phyloP scores from a whole-genome alignment of 257 asterid genomes.

The Gynochthodes officinalis region DNA sequence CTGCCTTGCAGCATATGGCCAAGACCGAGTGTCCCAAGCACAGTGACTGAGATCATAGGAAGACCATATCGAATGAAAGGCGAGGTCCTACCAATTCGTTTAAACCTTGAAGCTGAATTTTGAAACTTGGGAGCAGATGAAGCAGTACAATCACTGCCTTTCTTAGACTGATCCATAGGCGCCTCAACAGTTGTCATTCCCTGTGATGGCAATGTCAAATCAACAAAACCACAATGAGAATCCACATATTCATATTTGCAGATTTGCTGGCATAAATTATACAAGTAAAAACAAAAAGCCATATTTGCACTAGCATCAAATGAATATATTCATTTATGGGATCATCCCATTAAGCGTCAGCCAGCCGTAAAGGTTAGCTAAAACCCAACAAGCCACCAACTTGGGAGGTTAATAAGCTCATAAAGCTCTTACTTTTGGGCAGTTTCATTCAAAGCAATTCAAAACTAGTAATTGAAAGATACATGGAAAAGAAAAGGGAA shows the following conservation, averaged over 20 bases:
- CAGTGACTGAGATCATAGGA: conserved; percentile 91
- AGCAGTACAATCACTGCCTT: not conserved
- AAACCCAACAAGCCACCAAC: too few relatives aligned
- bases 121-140: conserved; percentile 17
- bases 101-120: conserved; percentile 35
- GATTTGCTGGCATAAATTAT: not conserved
- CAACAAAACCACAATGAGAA: not conserved
- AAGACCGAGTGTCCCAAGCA: conserved; percentile 86
- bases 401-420: too few relatives aligned
- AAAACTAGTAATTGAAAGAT: too few relatives aligned
- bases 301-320: not conserved
- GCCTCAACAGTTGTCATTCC: conserved; percentile 19
- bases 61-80: conserved; percentile 90
- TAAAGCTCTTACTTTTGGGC: too few relatives aligned
- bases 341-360: not conserved
- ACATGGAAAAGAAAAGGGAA: too few relatives aligned
- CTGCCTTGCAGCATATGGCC: conserved; percentile 95
- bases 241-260: not conserved
- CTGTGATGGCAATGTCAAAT: not conserved
- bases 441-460: too few relatives aligned
- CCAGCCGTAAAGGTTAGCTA: too few relatives aligned
- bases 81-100: conserved; percentile 74
- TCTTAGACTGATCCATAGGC: conserved; percentile 22
- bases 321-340: not conserved
- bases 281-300: not conserved